Evolutionary conservation across 1,284 basidiomycete genomes (phyloP).

Genomic region (Termitomyces sp.): DNA sequence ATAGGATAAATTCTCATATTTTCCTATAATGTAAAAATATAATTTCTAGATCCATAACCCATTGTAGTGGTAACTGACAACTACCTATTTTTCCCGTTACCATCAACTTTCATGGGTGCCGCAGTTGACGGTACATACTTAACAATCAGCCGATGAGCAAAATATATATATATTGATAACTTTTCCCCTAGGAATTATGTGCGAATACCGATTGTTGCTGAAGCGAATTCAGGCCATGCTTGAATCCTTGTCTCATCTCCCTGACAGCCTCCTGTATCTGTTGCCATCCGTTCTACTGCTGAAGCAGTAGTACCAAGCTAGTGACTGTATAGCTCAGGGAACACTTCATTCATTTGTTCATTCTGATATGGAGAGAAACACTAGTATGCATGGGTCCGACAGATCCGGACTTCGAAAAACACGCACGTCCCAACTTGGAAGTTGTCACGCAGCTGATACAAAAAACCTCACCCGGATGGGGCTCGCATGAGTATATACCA

Average conservation of each 20-base stretch:
- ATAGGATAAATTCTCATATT: neutral
- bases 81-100: slow-evolving; percentile 3
- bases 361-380: slow-evolving; percentile 7
- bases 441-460: slow-evolving; percentile 12
- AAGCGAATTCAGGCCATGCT: slow-evolving; percentile 10
- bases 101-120: slow-evolving; percentile 6
- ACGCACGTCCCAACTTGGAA: neutral
- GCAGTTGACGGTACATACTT: neutral
- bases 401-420: slow-evolving; percentile 19
- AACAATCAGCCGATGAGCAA: neutral
- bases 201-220: neutral
- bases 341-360: slow-evolving; percentile 2
- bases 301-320: neutral
- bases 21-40: neutral
- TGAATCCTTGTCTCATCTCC: slow-evolving; percentile 10
- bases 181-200: slow-evolving; percentile 14
- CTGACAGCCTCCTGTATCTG: slow-evolving; percentile 10
- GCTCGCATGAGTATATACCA: slow-evolving; percentile 8
- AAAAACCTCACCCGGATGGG: slow-evolving; percentile 16
- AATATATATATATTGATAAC: neutral
- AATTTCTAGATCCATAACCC: neutral
- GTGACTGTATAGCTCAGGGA: neutral
- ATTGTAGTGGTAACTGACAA: too few species aligned
- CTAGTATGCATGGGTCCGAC: slow-evolving; percentile 17
- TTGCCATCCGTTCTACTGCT: slow-evolving; percentile 6